A percentile compares a stretch with the other conserved stretches of the same genome.
Evolutionary conservation across 305 asterid genomes (phyloP).

Genomic region (Caryopteris hybrid): DNA sequence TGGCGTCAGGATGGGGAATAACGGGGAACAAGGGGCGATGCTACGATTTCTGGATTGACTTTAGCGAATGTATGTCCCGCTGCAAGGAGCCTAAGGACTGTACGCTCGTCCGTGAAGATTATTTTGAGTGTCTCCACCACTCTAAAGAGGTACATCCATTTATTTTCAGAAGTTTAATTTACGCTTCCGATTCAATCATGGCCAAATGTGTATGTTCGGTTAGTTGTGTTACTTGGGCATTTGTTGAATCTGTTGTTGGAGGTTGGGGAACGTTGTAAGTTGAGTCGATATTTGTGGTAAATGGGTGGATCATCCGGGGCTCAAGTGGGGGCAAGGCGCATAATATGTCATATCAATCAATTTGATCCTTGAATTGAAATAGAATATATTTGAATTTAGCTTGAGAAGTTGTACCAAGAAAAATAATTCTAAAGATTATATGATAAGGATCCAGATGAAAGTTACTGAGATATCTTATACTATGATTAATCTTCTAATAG

Average conservation of each 20-base stretch:
- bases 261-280: background rate
- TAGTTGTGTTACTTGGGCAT: background rate
- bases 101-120: constrained; percentile 86
- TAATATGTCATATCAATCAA: background rate
- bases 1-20: constrained; percentile 99
- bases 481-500: background rate
- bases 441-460: background rate
- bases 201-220: background rate
- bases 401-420: background rate
- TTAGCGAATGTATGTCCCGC: constrained; percentile 93
- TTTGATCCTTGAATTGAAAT: constrained; percentile 5
- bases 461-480: background rate
- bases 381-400: background rate
- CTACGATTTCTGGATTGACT: constrained; percentile 96
- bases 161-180: background rate
- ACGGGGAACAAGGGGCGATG: constrained; percentile 95
- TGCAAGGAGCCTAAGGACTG: constrained; percentile 94
- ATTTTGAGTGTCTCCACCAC: constrained; percentile 96
- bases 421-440: background rate
- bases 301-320: background rate
- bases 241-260: background rate
- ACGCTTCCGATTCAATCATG: background rate
- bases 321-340: background rate
- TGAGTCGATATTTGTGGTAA: background rate
- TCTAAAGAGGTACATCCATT: constrained; percentile 70